These are phyloP conservation scores for Roridomyces roridus DNA, from an alignment of 768 basidiomycete species.

Conservation along the genomic window DNA sequence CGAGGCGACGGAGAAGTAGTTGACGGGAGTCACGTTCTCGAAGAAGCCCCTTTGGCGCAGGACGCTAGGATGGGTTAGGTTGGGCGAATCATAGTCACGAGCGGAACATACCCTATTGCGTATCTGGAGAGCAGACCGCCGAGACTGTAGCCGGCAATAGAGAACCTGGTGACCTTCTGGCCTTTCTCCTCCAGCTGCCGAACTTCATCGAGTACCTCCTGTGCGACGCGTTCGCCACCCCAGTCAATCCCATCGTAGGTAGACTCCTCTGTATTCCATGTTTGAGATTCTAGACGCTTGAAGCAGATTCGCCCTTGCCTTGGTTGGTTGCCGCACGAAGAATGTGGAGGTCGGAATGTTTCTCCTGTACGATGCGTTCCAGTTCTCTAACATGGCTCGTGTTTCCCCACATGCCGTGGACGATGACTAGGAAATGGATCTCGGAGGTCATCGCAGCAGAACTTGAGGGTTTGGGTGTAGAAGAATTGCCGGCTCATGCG, in stretches of 20 bases:
- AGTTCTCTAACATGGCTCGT: slow-evolving; percentile 68
- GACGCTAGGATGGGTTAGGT: slow-evolving; percentile 46
- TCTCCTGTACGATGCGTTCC: slow-evolving; percentile 57
- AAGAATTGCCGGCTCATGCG: no score
- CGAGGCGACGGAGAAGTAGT: slow-evolving; percentile 85
- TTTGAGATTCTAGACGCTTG: not conserved
- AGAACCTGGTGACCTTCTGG: slow-evolving; percentile 69
- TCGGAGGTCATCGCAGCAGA: not conserved
- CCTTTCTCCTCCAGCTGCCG: slow-evolving; percentile 57
- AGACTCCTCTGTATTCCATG: no score
- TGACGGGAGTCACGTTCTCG: slow-evolving; percentile 68
- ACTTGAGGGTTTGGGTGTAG: no score
- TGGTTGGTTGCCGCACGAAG: slow-evolving; percentile 70
- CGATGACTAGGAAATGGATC: slow-evolving; percentile 54
- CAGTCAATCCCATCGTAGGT: slow-evolving; percentile 80
- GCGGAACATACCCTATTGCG: slow-evolving; percentile 63
- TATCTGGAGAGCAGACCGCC: slow-evolving; percentile 87
- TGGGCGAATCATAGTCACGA: not conserved
- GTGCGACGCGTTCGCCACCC: slow-evolving; percentile 74
- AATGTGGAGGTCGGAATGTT: slow-evolving; percentile 56
- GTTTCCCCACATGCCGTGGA: slow-evolving; percentile 85
- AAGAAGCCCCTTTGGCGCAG: slow-evolving; percentile 77
- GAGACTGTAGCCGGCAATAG: slow-evolving; percentile 78
- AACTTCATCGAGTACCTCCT: slow-evolving; percentile 72
- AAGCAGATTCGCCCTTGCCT: slow-evolving; percentile 52